These are phyloP conservation scores for Giardia duodenalis DNA, from an alignment of 208 protist genomes.

Conservation along the genomic window DNA sequence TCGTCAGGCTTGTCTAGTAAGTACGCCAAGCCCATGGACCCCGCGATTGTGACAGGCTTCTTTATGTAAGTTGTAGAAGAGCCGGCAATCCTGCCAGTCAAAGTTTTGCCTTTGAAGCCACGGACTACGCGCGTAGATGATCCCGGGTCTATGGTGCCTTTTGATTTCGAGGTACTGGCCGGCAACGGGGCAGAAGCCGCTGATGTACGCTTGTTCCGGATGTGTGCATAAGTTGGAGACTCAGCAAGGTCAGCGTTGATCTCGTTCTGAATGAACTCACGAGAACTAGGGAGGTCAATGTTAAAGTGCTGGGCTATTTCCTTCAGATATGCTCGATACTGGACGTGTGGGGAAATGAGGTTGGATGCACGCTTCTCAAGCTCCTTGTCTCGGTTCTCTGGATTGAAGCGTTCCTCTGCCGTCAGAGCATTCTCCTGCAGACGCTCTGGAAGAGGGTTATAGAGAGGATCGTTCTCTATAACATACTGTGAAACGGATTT, in stretches of 20 bases:
- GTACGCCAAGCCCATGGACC: background rate
- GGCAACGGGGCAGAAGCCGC: no score
- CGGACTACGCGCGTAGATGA: background rate
- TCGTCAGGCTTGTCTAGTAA: background rate
- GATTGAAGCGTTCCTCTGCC: background rate
- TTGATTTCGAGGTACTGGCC: background rate
- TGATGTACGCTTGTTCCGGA: no score
- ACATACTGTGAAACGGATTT: background rate
- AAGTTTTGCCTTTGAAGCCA: background rate
- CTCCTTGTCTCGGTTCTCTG: background rate
- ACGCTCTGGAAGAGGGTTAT: background rate
- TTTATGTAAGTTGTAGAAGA: background rate
- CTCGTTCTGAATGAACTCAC: no score
- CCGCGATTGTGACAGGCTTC: background rate
- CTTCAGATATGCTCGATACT: background rate
- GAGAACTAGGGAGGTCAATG: background rate
- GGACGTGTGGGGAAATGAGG: background rate
- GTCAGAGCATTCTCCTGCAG: background rate
- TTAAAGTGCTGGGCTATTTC: background rate
- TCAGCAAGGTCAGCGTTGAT: no score
- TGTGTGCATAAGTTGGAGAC: no score
- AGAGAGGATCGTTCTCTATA: background rate
- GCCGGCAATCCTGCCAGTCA: background rate
- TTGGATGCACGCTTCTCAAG: background rate
- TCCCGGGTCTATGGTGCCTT: background rate